Evolutionary conservation across 2,329 filamentous ascomycete species (phyloP).

Genomic region (Monosporascus sp.): DNA sequence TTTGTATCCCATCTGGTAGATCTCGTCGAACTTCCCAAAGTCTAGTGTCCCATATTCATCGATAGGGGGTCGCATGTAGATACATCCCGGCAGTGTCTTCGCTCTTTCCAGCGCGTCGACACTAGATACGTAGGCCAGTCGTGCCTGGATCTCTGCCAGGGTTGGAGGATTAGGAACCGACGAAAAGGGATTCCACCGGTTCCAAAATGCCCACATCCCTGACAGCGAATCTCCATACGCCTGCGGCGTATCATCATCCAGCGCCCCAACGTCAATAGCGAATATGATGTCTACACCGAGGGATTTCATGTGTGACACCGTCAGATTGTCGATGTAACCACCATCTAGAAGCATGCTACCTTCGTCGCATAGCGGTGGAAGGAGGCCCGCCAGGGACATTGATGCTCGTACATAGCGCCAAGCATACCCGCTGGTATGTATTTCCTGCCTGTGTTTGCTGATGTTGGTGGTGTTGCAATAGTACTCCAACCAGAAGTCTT

Average conservation of each 20-base stretch:
- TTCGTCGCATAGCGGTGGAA: slow-evolving; percentile 93
- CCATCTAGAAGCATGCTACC: slow-evolving; percentile 95
- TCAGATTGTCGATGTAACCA: slow-evolving; percentile 95
- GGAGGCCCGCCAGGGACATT: slow-evolving; percentile 89
- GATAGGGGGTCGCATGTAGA: slow-evolving; percentile 95
- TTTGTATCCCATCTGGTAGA: slow-evolving; percentile 81
- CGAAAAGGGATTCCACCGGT: slow-evolving; percentile 96
- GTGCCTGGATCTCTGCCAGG: slow-evolving; percentile 89
- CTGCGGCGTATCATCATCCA: slow-evolving; percentile 90
- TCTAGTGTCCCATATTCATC: slow-evolving; percentile 92
- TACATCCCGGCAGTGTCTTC: slow-evolving; percentile 82
- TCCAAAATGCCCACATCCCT: slow-evolving; percentile 89
- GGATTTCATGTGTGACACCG: slow-evolving; percentile 93
- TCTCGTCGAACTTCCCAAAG: slow-evolving; percentile 96
- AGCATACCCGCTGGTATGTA: slow-evolving; percentile 93
- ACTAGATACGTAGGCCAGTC: slow-evolving; percentile 89
- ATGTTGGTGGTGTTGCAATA: slow-evolving; percentile 99
- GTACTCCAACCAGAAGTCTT: slow-evolving; percentile 98
- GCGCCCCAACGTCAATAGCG: slow-evolving; percentile 85
- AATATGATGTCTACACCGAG: slow-evolving; percentile 92
- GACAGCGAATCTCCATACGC: slow-evolving; percentile 90
- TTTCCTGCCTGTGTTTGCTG: slow-evolving; percentile 84
- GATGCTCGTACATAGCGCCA: slow-evolving; percentile 96
- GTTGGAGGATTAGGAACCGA: slow-evolving; percentile 86
- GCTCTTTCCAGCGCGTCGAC: slow-evolving; percentile 92